Conservation (phyloP, 2,329 filamentous ascomycete species). For the Colletotrichum sp. region DNA sequence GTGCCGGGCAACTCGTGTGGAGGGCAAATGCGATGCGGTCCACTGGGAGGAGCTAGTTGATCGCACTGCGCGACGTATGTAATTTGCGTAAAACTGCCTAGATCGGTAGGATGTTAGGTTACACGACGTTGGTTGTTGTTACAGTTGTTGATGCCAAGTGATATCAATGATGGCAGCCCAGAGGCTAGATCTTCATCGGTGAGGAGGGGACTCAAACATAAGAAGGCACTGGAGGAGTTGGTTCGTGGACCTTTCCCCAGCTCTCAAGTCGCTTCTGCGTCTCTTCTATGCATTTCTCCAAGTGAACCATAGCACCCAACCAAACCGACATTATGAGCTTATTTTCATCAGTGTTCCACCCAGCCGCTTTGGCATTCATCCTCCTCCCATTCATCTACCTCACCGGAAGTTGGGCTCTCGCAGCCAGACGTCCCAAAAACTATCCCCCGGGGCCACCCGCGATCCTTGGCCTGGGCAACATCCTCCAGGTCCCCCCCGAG, state of each 20-base stretch:
- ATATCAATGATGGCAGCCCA: not conserved
- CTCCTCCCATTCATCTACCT: not conserved
- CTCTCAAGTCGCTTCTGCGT: not conserved
- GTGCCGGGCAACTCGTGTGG: not conserved
- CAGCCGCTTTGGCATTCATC: not conserved
- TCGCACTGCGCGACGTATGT: not conserved
- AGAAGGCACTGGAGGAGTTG: not conserved
- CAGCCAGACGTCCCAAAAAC: not conserved
- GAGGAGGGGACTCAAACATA: not conserved
- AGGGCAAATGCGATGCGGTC: not conserved
- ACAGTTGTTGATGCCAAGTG: not conserved
- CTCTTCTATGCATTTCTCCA: not conserved
- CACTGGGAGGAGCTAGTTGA: not conserved
- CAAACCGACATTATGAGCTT: not conserved
- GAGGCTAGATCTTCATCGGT: not conserved
- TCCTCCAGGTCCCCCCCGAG: slow-evolving; percentile 27
- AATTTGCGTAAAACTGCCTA: not conserved
- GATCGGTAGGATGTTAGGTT: not conserved
- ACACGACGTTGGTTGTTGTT: not conserved
- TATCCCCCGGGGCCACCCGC: slow-evolving; percentile 28
- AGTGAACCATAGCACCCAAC: not conserved
- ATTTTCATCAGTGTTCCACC: not conserved
- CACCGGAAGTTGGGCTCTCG: not conserved
- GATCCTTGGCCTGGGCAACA: slow-evolving; percentile 28
- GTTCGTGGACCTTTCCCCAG: not conserved